phyloP scores from a whole-genome alignment of 2,329 filamentous ascomycete genomes.

The Hypoxylon sp. region DNA sequence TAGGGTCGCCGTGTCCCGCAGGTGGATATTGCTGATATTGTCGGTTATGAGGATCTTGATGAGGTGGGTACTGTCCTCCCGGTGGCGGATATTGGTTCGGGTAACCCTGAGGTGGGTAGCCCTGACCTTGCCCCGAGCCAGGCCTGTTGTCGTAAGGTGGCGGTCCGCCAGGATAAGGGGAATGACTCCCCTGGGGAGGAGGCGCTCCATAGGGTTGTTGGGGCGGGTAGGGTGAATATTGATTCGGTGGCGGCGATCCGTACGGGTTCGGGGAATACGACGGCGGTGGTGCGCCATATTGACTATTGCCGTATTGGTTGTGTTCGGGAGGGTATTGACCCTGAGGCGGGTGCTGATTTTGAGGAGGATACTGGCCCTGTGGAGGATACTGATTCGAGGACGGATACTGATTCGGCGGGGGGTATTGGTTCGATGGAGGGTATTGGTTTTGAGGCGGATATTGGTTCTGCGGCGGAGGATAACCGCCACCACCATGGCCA shows the following conservation, averaged over 20 bases:
- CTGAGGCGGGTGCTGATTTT: conserved; percentile 40
- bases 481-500: conserved; percentile 31
- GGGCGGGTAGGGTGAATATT: conserved; percentile 46
- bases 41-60: conserved; percentile 37
- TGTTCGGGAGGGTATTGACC: conserved; percentile 34
- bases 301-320: conserved; percentile 34
- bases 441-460: conserved; percentile 41
- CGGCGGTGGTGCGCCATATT: conserved; percentile 36
- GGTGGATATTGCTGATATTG: conserved; percentile 36
- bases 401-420: conserved; percentile 40
- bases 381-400: conserved; percentile 40
- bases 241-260: conserved; percentile 39
- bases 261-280: conserved; percentile 32
- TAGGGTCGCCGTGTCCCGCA: conserved; percentile 20
- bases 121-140: conserved; percentile 39
- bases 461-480: conserved; percentile 37
- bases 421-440: conserved; percentile 42
- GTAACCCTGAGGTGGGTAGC: conserved; percentile 34
- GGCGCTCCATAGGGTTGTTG: conserved; percentile 39
- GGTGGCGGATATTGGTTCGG: conserved; percentile 40
- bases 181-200: conserved; percentile 37
- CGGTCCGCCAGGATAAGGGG: conserved; percentile 39
- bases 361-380: conserved; percentile 40
- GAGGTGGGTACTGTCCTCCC: conserved; percentile 39
- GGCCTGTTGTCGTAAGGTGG: conserved; percentile 32